Base-by-base conservation (phyloP, 306 rosid species). In the Lathyrus aphaca region DNA sequence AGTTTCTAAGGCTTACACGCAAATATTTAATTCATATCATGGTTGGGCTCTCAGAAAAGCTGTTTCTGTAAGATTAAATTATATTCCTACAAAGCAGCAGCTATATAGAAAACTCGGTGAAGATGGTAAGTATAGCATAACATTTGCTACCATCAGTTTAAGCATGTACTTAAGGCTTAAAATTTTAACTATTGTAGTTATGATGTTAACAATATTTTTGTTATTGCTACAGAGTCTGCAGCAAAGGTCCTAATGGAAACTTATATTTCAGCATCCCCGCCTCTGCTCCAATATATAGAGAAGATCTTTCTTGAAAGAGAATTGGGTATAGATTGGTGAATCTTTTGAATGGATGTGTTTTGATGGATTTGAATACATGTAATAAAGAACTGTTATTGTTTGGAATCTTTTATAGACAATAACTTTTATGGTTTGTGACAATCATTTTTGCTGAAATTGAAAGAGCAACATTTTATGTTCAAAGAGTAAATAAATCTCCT, bases 241-340 rank as follows among this genome's bases (percentile, higher is more conserved):
- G 95, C 87, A 14, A 83, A 60, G 82, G 72, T 57, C 69, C 82
- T 82, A 30, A 91, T 91, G 97, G 90, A 88, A 79, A 74, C 64
- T 39, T 91, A 80, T 46, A 69, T 88, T 13, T 45, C 67, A 12
- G 82, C 90, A 40, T 81, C 92, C 32, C 79, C 83, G 12, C 87
- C 87, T 30, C 75, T 91, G 15, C 86, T 83, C 58, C 69, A 19
- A 46, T 84, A 90, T 79, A 53, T 91, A 1, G 97, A 91, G 48
- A 72, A 83, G 46, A 93, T 86, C 74, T 88, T 81, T 84, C 82
- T 71, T 53, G 76, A 94, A 58, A 84, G 88, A 81, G 84, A 77
- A 43, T 68, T 91, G 89, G 96, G 96, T 27, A 43, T 87, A 38
- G 97, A 91, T 77, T 91, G 97, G 97, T 91, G 79, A 80, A 80